A percentile compares a stretch with the other conserved stretches of the same genome.
Evolutionary conservation across 225 moss, liverwort and hornwort species (phyloP).

Genomic region (Ulota crispa): DNA sequence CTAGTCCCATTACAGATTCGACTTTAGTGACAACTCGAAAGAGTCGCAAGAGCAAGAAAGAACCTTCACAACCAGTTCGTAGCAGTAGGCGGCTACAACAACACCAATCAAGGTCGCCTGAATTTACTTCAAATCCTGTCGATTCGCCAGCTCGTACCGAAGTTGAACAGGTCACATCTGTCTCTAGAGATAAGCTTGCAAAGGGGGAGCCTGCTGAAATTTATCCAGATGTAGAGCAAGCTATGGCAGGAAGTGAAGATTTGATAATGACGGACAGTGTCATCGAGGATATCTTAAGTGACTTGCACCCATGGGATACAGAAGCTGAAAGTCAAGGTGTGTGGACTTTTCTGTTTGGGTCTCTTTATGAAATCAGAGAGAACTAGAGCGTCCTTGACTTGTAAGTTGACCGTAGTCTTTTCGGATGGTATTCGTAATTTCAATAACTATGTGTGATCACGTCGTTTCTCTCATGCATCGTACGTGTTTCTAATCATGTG

Average conservation of each 20-base stretch:
- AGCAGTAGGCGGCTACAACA: conserved; percentile 45
- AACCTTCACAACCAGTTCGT: conserved; percentile 38
- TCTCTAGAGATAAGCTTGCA: neutral
- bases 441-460: neutral
- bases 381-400: conserved; percentile 5
- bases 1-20: neutral
- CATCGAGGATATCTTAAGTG: conserved; percentile 36
- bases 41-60: conserved; percentile 42
- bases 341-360: conserved; percentile 11
- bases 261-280: neutral
- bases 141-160: conserved; percentile 17
- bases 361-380: conserved; percentile 2
- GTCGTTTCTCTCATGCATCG: neutral
- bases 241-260: conserved; percentile 11
- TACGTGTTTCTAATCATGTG: neutral
- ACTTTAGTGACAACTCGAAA: conserved; percentile 19
- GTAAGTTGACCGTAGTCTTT: conserved; percentile 4
- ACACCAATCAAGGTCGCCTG: conserved; percentile 27
- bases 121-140: neutral
- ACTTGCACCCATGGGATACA: conserved; percentile 20
- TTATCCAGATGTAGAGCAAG: conserved; percentile 22
- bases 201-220: conserved; percentile 21
- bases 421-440: neutral
- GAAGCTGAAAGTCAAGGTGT: conserved; percentile 38
- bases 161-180: conserved; percentile 7